Evolutionary conservation across 2,329 filamentous ascomycete genomes (phyloP).

Genomic region (Fusarium pseudoanthophilum): DNA sequence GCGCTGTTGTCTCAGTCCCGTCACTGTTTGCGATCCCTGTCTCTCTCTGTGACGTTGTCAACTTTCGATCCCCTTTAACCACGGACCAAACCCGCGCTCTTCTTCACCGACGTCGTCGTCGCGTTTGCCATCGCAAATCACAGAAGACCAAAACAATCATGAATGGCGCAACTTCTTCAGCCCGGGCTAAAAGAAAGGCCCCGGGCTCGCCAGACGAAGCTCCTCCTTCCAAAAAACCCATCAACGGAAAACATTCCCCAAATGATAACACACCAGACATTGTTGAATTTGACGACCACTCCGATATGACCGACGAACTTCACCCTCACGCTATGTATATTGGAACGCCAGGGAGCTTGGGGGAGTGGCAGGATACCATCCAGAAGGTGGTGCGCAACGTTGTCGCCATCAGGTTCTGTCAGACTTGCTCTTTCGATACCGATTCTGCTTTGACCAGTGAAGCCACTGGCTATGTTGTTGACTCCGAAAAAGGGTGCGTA

Average conservation of each 20-base stretch:
- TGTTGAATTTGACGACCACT: constrained; percentile 53
- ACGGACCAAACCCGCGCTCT: constrained; percentile 5
- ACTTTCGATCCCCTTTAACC: constrained; percentile 23
- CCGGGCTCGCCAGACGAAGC: constrained; percentile 54
- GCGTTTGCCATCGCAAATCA: constrained; percentile 4
- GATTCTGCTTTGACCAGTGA: constrained; percentile 93
- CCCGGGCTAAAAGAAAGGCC: constrained; percentile 64
- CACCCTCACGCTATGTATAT: constrained; percentile 51
- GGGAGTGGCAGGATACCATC: constrained; percentile 94
- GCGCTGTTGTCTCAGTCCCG: constrained; percentile 25
- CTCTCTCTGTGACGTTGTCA: constrained; percentile 25
- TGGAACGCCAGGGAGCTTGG: constrained; percentile 53
- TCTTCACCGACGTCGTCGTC: constrained; percentile 12
- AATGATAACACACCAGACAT: constrained; percentile 62
- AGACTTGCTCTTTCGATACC: constrained; percentile 98
- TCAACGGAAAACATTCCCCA: constrained; percentile 61
- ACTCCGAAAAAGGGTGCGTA: constrained; percentile 84
- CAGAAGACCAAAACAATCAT: constrained; percentile 47
- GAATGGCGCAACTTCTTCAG: constrained; percentile 55
- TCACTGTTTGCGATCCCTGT: constrained; percentile 37
- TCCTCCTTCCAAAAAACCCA: constrained; percentile 50
- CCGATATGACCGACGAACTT: constrained; percentile 55
- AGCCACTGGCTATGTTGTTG: constrained; percentile 97
- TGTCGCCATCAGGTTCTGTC: constrained; percentile 98
- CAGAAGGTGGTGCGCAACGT: constrained; percentile 94